Conservation (phyloP, 2,329 filamentous ascomycete species). For the Conoideocrella luteorostrata region DNA sequence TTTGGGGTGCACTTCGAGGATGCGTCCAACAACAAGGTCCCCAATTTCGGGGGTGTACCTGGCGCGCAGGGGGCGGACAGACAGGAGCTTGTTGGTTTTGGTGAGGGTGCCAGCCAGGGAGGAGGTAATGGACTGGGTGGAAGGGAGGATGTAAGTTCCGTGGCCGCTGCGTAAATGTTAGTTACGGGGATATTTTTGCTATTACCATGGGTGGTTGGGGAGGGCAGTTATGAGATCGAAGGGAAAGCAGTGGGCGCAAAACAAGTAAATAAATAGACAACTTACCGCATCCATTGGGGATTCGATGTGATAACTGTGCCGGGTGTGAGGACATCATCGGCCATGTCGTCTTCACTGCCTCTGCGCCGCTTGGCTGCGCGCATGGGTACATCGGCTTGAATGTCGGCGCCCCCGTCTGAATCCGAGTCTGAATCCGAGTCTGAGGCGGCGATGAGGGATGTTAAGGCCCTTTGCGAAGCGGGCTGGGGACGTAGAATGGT, state of each 20-base stretch:
- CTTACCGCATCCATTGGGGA: conserved; percentile 89
- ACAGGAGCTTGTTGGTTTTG: conserved; percentile 95
- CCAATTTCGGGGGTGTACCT: conserved; percentile 95
- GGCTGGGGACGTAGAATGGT: conserved; percentile 39
- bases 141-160: conserved; percentile 70
- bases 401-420: conserved; percentile 38
- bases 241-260: conserved; percentile 4
- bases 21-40: conserved; percentile 87
- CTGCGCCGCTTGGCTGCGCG: conserved; percentile 33
- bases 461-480: conserved; percentile 17
- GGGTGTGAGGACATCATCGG: conserved; percentile 68
- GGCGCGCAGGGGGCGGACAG: conserved; percentile 80
- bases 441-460: conserved; percentile 14
- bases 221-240: conserved; percentile 1
- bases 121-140: conserved; percentile 67
- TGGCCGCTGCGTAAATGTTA: conserved; percentile 81
- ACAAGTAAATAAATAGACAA: neutral
- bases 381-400: conserved; percentile 41
- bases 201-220: too few relatives aligned
- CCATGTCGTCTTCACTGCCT: conserved; percentile 19
- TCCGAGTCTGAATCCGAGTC: conserved; percentile 37
- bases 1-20: conserved; percentile 87
- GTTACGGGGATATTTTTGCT: conserved; percentile 1
- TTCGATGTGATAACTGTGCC: conserved; percentile 84
- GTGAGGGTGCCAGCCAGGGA: conserved; percentile 86